These are phyloP conservation scores for Rutstroemia sp. DNA, from an alignment of 2,329 filamentous ascomycete genomes.

Conservation along the genomic window DNA sequence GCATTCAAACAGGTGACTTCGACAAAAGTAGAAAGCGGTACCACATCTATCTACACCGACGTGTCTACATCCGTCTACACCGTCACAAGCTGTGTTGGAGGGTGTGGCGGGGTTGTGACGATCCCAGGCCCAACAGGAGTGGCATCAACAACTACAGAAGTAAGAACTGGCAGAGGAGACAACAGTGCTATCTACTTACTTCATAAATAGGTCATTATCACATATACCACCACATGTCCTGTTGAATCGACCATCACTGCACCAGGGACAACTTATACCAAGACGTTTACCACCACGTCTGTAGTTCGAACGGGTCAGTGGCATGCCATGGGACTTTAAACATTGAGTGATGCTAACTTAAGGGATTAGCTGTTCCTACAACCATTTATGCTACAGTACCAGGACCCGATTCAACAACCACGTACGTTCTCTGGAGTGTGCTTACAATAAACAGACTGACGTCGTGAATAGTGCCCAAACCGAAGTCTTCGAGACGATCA, in stretches of 20 bases:
- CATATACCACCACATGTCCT: conserved; percentile 7
- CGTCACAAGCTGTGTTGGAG: conserved; percentile 6
- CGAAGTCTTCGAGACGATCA: conserved; percentile 1
- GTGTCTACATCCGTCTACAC: conserved; percentile 1
- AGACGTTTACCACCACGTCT: conserved; percentile 38
- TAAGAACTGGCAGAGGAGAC: not conserved
- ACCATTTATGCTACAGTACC: conserved; percentile 9
- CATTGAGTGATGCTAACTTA: not conserved
- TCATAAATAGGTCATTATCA: not conserved
- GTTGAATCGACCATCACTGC: not conserved
- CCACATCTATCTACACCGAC: not conserved
- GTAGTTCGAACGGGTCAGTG: conserved; percentile 26
- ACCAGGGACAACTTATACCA: conserved; percentile 32
- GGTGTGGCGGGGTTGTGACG: conserved; percentile 6
- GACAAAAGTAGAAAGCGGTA: not conserved
- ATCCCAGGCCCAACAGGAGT: conserved; percentile 7
- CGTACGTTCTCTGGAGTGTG: not conserved
- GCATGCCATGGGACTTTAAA: not conserved
- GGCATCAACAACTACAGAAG: conserved; percentile 7
- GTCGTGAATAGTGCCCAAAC: not conserved
- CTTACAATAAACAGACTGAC: not conserved
- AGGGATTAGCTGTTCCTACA: conserved; percentile 12
- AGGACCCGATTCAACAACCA: not conserved
- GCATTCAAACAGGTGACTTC: not conserved
- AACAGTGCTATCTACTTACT: not conserved